Evolutionary conservation across 1,284 basidiomycete genomes (phyloP).

Genomic region (Anthracocystis walkeri): DNA sequence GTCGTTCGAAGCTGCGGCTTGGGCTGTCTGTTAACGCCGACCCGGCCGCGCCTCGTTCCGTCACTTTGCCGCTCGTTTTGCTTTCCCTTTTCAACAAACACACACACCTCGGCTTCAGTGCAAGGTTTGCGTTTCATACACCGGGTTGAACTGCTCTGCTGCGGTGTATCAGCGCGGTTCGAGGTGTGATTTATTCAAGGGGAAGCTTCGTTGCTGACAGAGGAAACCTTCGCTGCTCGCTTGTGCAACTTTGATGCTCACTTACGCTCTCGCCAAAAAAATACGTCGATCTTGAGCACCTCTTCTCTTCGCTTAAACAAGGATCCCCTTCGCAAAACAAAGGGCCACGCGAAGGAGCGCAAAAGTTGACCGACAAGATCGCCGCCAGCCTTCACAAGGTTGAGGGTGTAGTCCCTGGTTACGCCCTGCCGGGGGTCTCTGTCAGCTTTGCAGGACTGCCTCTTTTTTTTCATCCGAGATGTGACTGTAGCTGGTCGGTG

Average conservation of each 20-base stretch:
- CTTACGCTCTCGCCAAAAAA: background rate
- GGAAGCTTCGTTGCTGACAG: background rate
- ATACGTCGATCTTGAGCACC: constrained; percentile 10
- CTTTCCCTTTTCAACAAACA: too few relatives aligned
- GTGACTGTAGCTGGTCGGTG: too few relatives aligned
- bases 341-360: constrained; percentile 5
- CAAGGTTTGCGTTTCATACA: background rate
- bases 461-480: constrained; percentile 1
- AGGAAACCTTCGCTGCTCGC: background rate
- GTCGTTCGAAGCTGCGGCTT: background rate
- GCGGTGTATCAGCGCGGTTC: too few relatives aligned
- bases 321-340: background rate
- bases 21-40: too few relatives aligned
- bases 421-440: background rate
- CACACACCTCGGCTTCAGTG: too few relatives aligned
- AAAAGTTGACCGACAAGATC: constrained; percentile 5
- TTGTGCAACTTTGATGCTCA: background rate
- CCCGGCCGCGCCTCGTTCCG: too few relatives aligned
- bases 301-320: background rate
- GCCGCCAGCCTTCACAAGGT: too few relatives aligned
- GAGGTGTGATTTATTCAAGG: too few relatives aligned
- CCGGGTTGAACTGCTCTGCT: background rate
- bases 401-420: constrained; percentile 25
- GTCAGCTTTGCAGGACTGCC: constrained; percentile 9
- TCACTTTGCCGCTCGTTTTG: background rate